A percentile compares a stretch with the other conserved stretches of the same genome.
Evolutionary conservation across 169 alveolate species (phyloP).

Genomic region (Theileria sp.): DNA sequence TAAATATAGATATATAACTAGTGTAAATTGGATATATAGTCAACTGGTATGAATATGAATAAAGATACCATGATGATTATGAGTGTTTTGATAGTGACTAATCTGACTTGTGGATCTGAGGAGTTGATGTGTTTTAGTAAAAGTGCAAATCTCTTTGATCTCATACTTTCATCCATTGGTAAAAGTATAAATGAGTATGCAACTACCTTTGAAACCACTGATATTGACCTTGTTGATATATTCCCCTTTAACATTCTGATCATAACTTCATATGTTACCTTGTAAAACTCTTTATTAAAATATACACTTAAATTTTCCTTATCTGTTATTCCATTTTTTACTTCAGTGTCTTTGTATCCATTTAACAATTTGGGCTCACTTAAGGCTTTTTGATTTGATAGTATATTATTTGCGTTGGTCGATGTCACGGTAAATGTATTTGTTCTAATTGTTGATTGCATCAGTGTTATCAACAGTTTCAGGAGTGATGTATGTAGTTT

Average conservation of each 20-base stretch:
- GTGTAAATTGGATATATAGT: neutral
- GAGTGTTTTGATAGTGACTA: slow-evolving; percentile 11
- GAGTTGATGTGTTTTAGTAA: slow-evolving; percentile 54
- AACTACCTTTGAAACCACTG: slow-evolving; percentile 21
- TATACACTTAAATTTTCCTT: neutral
- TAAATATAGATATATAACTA: neutral
- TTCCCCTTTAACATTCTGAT: slow-evolving; percentile 48
- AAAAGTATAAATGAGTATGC: slow-evolving; percentile 20
- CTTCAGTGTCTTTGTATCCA: neutral
- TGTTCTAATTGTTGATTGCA: slow-evolving; percentile 13
- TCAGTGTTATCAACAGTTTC: slow-evolving; percentile 23
- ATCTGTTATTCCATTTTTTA: neutral
- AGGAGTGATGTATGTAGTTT: slow-evolving; percentile 44
- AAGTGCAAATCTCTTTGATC: slow-evolving; percentile 46
- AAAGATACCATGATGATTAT: neutral
- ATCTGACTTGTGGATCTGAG: slow-evolving; percentile 27
- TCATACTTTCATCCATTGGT: slow-evolving; percentile 54
- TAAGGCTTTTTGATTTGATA: neutral
- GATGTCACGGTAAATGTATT: neutral
- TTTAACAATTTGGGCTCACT: neutral
- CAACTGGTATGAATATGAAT: no score
- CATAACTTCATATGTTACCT: slow-evolving; percentile 37
- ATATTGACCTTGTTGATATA: slow-evolving; percentile 26
- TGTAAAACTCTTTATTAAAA: slow-evolving; percentile 21
- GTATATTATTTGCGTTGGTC: neutral